phyloP scores from a whole-genome alignment of 495 filamentous ascomycete genomes.

The Penicillium fimorum region DNA sequence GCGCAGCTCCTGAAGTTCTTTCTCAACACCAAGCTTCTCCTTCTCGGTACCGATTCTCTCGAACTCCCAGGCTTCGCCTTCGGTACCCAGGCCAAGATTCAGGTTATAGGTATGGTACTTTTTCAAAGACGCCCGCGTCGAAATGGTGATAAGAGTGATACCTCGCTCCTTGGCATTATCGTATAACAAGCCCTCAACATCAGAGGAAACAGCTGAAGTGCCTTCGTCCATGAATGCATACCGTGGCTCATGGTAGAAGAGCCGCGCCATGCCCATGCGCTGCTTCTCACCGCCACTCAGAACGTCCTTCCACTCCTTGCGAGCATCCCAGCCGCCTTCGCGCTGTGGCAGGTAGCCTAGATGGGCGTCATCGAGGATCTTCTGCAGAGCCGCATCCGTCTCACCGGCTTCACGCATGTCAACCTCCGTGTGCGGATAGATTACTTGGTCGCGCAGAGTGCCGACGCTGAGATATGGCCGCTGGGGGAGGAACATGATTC shows the following conservation, averaged over 20 bases:
- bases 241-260: constrained; percentile 91
- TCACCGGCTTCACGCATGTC: constrained; percentile 86
- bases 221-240: constrained; percentile 96
- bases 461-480: constrained; percentile 90
- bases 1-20: constrained; percentile 79
- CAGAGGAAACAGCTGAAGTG: constrained; percentile 86
- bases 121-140: constrained; percentile 87
- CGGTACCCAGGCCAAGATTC: constrained; percentile 69
- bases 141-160: constrained; percentile 92
- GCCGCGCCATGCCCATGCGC: constrained; percentile 80
- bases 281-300: constrained; percentile 98
- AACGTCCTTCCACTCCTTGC: constrained; percentile 98
- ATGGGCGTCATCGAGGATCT: constrained; percentile 75
- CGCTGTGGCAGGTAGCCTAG: constrained; percentile 86
- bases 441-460: constrained; percentile 96
- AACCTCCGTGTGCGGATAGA: constrained; percentile 91
- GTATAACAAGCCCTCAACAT: constrained; percentile 93
- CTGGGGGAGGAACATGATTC: constrained; percentile 98
- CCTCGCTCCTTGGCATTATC: constrained; percentile 87
- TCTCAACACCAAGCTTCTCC: constrained; percentile 88
- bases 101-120: constrained; percentile 93
- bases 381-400: constrained; percentile 69
- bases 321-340: constrained; percentile 94
- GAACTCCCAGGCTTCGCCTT: constrained; percentile 73
- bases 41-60: constrained; percentile 88